phyloP scores from a whole-genome alignment of 2,329 filamentous ascomycete genomes.

The Monosporascus sp. region DNA sequence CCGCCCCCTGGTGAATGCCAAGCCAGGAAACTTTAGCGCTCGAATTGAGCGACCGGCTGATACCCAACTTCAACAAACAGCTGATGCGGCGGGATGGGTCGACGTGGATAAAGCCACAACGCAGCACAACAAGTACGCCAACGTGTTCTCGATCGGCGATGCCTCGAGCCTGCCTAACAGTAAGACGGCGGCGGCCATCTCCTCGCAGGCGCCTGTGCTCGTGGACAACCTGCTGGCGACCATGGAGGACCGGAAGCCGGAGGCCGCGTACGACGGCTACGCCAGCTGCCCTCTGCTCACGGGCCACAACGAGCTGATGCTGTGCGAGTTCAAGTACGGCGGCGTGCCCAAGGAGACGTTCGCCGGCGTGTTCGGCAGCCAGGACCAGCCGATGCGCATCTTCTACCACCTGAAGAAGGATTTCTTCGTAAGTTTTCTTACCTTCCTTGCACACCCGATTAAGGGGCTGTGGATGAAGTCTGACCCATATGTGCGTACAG shows the following conservation, averaged over 20 bases:
- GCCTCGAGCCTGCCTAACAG: conserved; percentile 34
- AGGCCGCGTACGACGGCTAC: conserved; percentile 37
- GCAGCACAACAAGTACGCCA: conserved; percentile 30
- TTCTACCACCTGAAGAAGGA: conserved; percentile 43
- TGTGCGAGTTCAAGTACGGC: conserved; percentile 44
- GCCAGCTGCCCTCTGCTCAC: conserved; percentile 41
- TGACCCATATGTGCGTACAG: conserved; percentile 5
- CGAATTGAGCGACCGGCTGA: not conserved
- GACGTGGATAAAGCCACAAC: conserved; percentile 30
- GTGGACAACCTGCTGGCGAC: conserved; percentile 34
- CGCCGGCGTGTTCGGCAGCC: conserved; percentile 27
- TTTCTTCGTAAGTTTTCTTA: conserved; percentile 29
- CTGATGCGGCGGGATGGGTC: conserved; percentile 28
- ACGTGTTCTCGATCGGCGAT: conserved; percentile 36
- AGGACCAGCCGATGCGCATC: conserved; percentile 31
- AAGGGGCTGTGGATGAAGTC: not conserved
- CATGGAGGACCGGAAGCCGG: conserved; percentile 28
- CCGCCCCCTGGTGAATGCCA: not conserved
- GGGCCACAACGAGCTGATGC: conserved; percentile 39
- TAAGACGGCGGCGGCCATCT: conserved; percentile 42
- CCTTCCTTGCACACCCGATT: not conserved
- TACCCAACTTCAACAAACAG: conserved; percentile 49
- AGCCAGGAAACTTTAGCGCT: not conserved
- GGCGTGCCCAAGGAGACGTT: conserved; percentile 42
- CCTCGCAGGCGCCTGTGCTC: conserved; percentile 37